phyloP scores from a whole-genome alignment of 768 basidiomycete genomes.

The Termitomyces heimii region DNA sequence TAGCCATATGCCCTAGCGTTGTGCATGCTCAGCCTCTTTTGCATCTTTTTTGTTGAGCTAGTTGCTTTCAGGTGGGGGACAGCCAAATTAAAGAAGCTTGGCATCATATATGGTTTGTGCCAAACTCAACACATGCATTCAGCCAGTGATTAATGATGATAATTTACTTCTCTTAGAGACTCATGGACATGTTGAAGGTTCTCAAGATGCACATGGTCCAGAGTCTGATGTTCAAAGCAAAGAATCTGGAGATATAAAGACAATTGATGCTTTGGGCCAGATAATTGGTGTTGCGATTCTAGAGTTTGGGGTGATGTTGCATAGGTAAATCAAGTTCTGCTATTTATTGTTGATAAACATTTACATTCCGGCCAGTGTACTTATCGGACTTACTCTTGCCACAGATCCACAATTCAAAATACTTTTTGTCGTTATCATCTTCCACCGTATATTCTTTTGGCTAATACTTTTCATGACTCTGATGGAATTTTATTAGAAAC shows the following conservation, averaged over 20 bases:
- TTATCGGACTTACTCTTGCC: slow-evolving; percentile 91
- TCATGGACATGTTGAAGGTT: slow-evolving; percentile 59
- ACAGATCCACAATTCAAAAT: slow-evolving; percentile 76
- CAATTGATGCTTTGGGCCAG: slow-evolving; percentile 47
- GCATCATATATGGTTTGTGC: slow-evolving; percentile 52
- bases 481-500: slow-evolving; percentile 48
- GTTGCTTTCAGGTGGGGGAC: slow-evolving; percentile 86
- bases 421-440: slow-evolving; percentile 86
- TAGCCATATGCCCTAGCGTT: slow-evolving; percentile 83
- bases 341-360: not conserved
- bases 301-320: slow-evolving; percentile 90
- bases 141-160: not conserved
- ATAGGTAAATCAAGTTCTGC: slow-evolving; percentile 40
- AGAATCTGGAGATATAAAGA: not conserved
- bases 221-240: slow-evolving; percentile 25
- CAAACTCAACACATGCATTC: not conserved
- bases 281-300: slow-evolving; percentile 85
- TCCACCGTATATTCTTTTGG: slow-evolving; percentile 68
- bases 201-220: slow-evolving; percentile 68
- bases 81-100: slow-evolving; percentile 59
- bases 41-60: slow-evolving; percentile 81
- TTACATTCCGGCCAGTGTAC: slow-evolving; percentile 37
- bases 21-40: slow-evolving; percentile 75
- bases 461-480: not conserved
- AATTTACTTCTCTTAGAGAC: slow-evolving; percentile 34